Percentiles rank a stretch among this genome's conserved stretches.
Conservation (phyloP, 768 basidiomycete species). For the Podaxis sp. region DNA sequence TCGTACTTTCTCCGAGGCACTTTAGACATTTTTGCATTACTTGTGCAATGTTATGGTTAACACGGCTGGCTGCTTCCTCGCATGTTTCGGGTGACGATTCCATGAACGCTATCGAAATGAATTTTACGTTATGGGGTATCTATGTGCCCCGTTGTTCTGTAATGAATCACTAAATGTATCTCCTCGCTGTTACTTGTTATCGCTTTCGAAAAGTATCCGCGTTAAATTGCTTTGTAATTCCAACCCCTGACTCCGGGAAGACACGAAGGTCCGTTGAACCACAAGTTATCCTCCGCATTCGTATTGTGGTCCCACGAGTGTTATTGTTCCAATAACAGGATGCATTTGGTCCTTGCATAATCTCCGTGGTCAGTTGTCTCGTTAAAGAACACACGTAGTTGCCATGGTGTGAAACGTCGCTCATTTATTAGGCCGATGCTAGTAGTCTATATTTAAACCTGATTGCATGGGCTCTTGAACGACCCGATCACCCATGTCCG, state of each 20-base stretch:
- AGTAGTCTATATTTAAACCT: conserved; percentile 2
- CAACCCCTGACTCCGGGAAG: not conserved
- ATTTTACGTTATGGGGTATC: not conserved
- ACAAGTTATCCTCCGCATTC: too few relatives aligned
- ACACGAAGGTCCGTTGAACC: not conserved
- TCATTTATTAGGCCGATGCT: conserved; percentile 2
- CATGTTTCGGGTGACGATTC: not conserved
- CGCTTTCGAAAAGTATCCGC: too few relatives aligned
- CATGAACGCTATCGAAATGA: not conserved
- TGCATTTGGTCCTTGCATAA: not conserved
- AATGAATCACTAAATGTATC: not conserved
- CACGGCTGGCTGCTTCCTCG: not conserved
- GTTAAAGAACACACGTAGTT: not conserved
- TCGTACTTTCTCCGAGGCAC: not conserved
- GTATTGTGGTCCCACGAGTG: too few relatives aligned
- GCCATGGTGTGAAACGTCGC: not conserved
- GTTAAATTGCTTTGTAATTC: not conserved
- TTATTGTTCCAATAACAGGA: not conserved
- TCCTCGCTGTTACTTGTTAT: too few relatives aligned
- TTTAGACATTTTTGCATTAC: not conserved
- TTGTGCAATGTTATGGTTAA: not conserved
- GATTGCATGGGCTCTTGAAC: not conserved
- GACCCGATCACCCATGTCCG: not conserved
- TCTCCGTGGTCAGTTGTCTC: not conserved
- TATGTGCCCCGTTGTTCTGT: not conserved